These are phyloP conservation scores for Solanum dulcamara DNA, from an alignment of 257 asterid species.

Conservation along the genomic window DNA sequence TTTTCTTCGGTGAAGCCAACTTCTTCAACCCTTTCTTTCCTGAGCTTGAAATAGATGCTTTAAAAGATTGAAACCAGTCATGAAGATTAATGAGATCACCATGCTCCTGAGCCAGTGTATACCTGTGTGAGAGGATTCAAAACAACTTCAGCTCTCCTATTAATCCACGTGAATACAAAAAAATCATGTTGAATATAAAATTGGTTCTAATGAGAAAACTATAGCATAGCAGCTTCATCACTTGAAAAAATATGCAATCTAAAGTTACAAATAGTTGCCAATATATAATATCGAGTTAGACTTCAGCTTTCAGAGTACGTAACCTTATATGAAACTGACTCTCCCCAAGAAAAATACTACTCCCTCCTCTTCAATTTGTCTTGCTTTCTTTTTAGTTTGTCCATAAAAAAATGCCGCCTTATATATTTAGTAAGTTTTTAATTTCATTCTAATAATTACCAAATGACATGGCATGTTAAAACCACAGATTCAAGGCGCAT, in stretches of 20 bases:
- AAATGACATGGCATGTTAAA: not conserved
- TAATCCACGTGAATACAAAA: not conserved
- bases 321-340: too few species aligned
- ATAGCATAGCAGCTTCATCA: not conserved
- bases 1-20: conserved; percentile 67
- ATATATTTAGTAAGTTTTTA: not conserved
- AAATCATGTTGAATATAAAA: not conserved
- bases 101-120: conserved; percentile 80
- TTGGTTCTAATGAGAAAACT: not conserved
- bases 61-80: conserved; percentile 87
- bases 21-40: conserved; percentile 34
- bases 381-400: not conserved
- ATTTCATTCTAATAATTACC: not conserved
- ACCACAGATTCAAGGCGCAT: not conserved
- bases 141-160: not conserved
- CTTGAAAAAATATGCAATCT: not conserved
- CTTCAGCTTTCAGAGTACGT: not conserved
- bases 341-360: not conserved
- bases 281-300: not conserved
- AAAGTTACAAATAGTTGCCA: not conserved
- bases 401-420: not conserved
- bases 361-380: not conserved
- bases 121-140: conserved; percentile 30
- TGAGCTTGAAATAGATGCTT: conserved; percentile 30
- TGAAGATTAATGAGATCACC: conserved; percentile 92